These are phyloP conservation scores for Sisymbrium irio DNA, from an alignment of 345 rosid species.

Conservation along the genomic window DNA sequence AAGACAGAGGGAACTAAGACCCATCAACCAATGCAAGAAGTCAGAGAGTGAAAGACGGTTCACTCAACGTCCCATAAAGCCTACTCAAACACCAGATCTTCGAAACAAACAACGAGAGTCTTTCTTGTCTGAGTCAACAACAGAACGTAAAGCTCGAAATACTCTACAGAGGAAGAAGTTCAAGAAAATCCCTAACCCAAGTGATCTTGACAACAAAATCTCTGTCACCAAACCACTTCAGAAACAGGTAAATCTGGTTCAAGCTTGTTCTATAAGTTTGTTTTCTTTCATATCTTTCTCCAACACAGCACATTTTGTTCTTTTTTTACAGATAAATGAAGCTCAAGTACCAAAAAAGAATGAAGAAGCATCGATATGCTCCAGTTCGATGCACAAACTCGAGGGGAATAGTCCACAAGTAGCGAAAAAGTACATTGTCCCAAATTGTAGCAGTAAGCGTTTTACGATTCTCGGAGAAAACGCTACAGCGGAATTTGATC, in stretches of 20 bases:
- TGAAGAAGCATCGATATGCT: slow-evolving; percentile 22
- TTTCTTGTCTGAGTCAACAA: slow-evolving; percentile 42
- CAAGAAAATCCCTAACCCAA: slow-evolving; percentile 14
- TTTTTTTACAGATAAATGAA: too few relatives aligned
- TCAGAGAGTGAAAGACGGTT: slow-evolving; percentile 29
- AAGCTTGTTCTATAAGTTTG: too few relatives aligned
- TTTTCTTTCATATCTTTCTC: neutral
- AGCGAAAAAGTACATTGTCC: slow-evolving; percentile 16
- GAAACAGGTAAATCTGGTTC: slow-evolving; percentile 48
- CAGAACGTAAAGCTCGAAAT: slow-evolving; percentile 29
- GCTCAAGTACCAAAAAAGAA: too few relatives aligned
- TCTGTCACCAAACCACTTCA: slow-evolving; percentile 39
- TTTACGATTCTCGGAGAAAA: slow-evolving; percentile 43
- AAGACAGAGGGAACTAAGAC: slow-evolving; percentile 19
- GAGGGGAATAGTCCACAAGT: slow-evolving; percentile 29
- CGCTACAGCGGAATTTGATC: slow-evolving; percentile 37
- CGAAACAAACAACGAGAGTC: slow-evolving; percentile 54
- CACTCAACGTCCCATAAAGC: slow-evolving; percentile 34
- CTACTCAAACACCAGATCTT: slow-evolving; percentile 40
- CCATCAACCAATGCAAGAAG: slow-evolving; percentile 39
- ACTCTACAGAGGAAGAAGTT: slow-evolving; percentile 50
- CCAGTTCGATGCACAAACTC: slow-evolving; percentile 43
- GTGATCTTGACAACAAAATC: slow-evolving; percentile 8
- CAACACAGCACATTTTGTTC: neutral
- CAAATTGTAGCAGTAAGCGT: too few relatives aligned